A percentile compares a stretch with the other conserved stretches of the same genome.
Conservation (phyloP, 805 yeast species). For the Monosporozyma servazzii region DNA sequence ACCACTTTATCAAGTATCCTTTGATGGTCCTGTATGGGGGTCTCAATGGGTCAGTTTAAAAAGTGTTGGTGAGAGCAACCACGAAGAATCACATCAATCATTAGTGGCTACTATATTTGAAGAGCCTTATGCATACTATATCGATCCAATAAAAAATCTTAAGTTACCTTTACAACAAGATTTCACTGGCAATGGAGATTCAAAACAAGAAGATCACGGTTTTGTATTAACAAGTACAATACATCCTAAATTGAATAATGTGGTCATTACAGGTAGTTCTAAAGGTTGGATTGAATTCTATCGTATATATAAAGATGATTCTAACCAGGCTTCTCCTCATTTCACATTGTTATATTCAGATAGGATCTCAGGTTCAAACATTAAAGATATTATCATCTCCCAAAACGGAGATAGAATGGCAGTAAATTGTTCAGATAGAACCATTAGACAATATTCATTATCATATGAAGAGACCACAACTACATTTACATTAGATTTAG, state of each 20-base stretch:
- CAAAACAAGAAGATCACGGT: conserved; percentile 13
- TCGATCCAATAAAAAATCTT: conserved; percentile 9
- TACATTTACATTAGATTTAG: conserved; percentile 49
- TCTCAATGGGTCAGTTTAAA: conserved; percentile 19
- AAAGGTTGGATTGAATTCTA: conserved; percentile 65
- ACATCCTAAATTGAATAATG: conserved; percentile 30
- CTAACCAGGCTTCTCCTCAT: background rate
- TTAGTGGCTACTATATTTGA: conserved; percentile 56
- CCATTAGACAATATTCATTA: conserved; percentile 47
- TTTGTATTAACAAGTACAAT: conserved; percentile 24
- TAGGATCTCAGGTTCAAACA: conserved; percentile 58
- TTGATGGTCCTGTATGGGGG: conserved; percentile 70
- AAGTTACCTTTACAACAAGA: background rate
- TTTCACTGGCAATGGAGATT: conserved; percentile 25
- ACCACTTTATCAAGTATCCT: conserved; percentile 38
- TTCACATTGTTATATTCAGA: conserved; percentile 36
- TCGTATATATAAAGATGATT: conserved; percentile 7
- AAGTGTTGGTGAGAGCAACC: background rate
- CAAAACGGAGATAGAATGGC: conserved; percentile 54
- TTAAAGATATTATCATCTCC: conserved; percentile 57
- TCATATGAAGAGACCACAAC: background rate
- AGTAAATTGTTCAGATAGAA: conserved; percentile 68
- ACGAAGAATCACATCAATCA: background rate
- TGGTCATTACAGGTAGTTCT: conserved; percentile 66
- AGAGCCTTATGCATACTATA: conserved; percentile 37